phyloP scores from a whole-genome alignment of 371 early-diverging fungal species.

The Mortierella sp. region DNA sequence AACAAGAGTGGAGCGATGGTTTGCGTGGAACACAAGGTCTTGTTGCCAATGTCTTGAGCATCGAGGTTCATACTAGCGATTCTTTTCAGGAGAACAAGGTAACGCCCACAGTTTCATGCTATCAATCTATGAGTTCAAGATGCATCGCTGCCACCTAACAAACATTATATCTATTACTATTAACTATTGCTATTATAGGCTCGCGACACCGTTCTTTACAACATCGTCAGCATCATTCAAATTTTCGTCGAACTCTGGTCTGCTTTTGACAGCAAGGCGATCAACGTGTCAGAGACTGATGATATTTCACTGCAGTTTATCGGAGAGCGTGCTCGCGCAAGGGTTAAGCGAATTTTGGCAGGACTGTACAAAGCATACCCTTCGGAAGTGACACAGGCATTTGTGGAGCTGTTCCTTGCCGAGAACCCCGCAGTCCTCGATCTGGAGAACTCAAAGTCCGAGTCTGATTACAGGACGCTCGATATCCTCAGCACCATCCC shows the following conservation, averaged over 20 bases:
- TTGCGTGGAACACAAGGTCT: conserved; percentile 47
- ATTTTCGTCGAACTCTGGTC: conserved; percentile 68
- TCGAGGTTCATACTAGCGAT: conserved; percentile 53
- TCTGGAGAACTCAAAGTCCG: conserved; percentile 33
- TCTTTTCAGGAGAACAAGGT: conserved; percentile 57
- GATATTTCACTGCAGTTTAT: conserved; percentile 63
- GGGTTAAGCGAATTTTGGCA: conserved; percentile 69
- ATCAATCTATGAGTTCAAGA: not conserved
- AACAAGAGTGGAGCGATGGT: conserved; percentile 54
- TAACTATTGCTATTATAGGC: conserved; percentile 41
- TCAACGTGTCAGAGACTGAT: conserved; percentile 59
- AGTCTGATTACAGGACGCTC: conserved; percentile 59
- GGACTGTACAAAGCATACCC: conserved; percentile 69
- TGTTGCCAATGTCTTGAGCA: conserved; percentile 47
- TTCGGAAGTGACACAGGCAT: conserved; percentile 73
- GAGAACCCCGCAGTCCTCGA: conserved; percentile 67
- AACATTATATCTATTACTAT: not conserved
- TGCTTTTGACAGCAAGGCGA: conserved; percentile 58
- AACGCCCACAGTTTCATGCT: not conserved
- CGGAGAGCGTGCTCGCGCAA: conserved; percentile 64
- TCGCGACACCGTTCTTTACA: conserved; percentile 65
- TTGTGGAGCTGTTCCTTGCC: conserved; percentile 71
- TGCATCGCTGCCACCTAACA: not conserved
- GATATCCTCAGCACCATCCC: conserved; percentile 68
- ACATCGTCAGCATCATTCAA: conserved; percentile 68